Evolutionary conservation across 2,329 filamentous ascomycete species (phyloP), one percentile per base, ranked within the genome.

Genomic region (Ophiocordyceps polyrhachis-furcata): DNA sequence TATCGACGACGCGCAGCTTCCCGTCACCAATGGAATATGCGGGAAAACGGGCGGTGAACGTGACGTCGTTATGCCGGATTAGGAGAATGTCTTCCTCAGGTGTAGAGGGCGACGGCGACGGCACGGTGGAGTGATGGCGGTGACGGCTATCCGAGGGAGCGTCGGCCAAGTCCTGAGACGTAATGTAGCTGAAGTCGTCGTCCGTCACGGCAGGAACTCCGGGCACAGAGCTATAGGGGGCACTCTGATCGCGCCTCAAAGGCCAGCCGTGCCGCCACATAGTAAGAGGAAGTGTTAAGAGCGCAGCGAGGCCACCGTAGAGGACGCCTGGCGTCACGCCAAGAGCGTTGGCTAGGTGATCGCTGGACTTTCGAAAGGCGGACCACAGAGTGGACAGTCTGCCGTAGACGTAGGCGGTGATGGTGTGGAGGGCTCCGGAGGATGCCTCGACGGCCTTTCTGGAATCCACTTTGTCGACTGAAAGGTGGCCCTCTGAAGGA

Each of bases 151-250:
- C 59, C 50, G 57, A 52, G 48, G 56, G 60, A 23, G 60, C 59
- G 32, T 65, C 61, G 48, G 74, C 69, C 37, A 87, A 60, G 54
- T 88, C 82, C 54, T 83, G 76, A 25, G 79, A 78, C n/a, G 82
- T 86, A 56, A 88, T 87, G 65, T 89, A 88, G 57, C 76, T 81
- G 60, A 79, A 89, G 63, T 88, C 83, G 31, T 80, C 74, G 52
- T 86, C 81, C 53, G 76, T 82, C 48, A 88, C 78, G 50, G 77
- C 70, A 29, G 77, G 73, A 11, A 70, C 62, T 40, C 68, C 65
- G 35, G 64, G 59, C 47, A 62, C 55, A 31, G 71, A 70, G 47
- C 61, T 60, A 52, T 69, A 75, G n/a, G 71, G 70, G 43, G 71
- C 75, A 48, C 73, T 55, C 46, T 63, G 63, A 43, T 66, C 65